These are phyloP conservation scores for Telfairia occidentalis DNA, from an alignment of 331 rosid genomes.

Conservation along the genomic window DNA sequence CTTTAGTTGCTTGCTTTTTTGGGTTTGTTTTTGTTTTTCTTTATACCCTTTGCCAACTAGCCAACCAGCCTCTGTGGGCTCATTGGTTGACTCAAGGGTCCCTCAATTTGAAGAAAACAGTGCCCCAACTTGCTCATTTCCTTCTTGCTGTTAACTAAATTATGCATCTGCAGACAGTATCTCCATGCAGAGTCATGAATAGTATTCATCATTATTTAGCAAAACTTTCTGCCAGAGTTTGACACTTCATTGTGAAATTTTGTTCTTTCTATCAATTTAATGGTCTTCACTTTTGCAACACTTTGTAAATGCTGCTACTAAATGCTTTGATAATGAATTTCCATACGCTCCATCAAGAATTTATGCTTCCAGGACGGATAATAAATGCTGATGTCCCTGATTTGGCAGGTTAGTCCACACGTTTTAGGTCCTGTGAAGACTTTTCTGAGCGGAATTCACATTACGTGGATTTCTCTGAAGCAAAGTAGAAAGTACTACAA, in stretches of 20 bases:
- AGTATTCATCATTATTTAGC: neutral
- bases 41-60: conserved; percentile 13
- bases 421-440: neutral
- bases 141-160: neutral
- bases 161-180: conserved; percentile 10
- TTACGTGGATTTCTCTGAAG: neutral
- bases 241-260: conserved; percentile 8
- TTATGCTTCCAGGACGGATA: conserved; percentile 16
- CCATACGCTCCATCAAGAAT: neutral
- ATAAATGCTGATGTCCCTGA: conserved; percentile 7
- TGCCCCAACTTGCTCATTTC: conserved; percentile 8
- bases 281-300: conserved; percentile 4
- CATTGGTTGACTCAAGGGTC: neutral
- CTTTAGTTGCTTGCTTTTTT: conserved; percentile 29
- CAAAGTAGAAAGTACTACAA: neutral
- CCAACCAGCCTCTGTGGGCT: conserved; percentile 7
- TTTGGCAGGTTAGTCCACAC: neutral
- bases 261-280: conserved; percentile 12
- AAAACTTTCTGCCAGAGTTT: neutral
- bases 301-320: neutral
- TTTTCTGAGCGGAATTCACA: neutral
- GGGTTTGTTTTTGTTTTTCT: conserved; percentile 14
- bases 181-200: conserved; percentile 5
- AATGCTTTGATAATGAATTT: neutral
- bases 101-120: conserved; percentile 2